Base-by-base conservation (phyloP, 768 basidiomycete genomes). In the Pholiota molesta region DNA sequence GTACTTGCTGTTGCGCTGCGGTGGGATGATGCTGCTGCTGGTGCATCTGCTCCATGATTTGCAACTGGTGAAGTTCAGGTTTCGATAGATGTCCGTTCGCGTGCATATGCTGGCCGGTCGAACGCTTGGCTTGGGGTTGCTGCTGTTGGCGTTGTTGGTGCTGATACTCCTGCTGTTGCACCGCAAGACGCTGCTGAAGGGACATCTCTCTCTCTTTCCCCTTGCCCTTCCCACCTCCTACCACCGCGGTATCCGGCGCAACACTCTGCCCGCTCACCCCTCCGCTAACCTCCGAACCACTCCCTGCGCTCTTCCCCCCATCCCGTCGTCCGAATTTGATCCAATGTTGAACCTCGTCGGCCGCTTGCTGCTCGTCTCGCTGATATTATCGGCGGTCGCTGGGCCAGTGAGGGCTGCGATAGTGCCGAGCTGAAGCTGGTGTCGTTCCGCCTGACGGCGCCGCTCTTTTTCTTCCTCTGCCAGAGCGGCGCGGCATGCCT, bases 301-400 rank as follows among this genome's bases (percentile, higher is more conserved):
- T 75, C 19, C 75, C 73, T n/a, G 75, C 73, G 56, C 74, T 77
- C 72, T 75, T 76, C 55, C 71, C 72, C 72, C 74, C 17, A 65
- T 21, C 3, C 68, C 72, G 61, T 81, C 82, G 56, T 86, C 86
- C 40, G 86, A 86, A 61, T 79, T 77, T 17, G 86, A 87, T 2
- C 86, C 87, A 59, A 89, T 81, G 65, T 86, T 85, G 62, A 89
- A 87, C 67, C 76, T 76, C 11, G 66, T 55, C 1, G 61, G 66
- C 0, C 67, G 67, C 52, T 68, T 67, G 21, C 52, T 51, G 33
- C 60, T 60, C 23, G 52, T 52, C 49, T 52, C 52, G 40, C 59
- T 42, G n/a, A 42, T 28, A 28, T 53, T 52, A 49, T 60, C 39
- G 14, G 37, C 59, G n/a, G 42, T 23, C 23, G 51, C 23, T 13